phyloP scores from a whole-genome alignment of 306 rosid species.

The Prunus padus region DNA sequence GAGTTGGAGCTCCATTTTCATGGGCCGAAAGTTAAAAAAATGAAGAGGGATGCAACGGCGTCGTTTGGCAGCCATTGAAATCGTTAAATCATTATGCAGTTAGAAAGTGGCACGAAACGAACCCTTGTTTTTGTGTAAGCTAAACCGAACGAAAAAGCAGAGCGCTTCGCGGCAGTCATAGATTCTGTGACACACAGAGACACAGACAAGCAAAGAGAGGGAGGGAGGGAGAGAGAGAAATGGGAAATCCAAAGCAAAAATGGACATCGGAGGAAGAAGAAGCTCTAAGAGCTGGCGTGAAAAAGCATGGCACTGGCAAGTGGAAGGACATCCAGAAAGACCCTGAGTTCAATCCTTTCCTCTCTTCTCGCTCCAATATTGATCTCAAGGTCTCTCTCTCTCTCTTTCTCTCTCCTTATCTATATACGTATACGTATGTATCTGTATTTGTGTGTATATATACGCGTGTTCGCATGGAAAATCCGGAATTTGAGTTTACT shows the following conservation, averaged over 20 bases:
- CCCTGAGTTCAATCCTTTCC: slow-evolving; percentile 45
- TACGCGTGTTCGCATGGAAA: background rate
- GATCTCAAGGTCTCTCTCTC: slow-evolving; percentile 42
- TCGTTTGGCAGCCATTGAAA: background rate
- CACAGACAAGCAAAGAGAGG: background rate
- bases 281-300: slow-evolving; percentile 42
- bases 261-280: slow-evolving; percentile 54
- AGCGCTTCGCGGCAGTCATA: slow-evolving; percentile 9
- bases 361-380: slow-evolving; percentile 45
- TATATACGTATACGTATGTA: background rate
- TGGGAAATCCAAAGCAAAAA: slow-evolving; percentile 52
- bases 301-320: slow-evolving; percentile 47
- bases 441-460: background rate
- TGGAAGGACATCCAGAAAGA: slow-evolving; percentile 55
- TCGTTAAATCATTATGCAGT: background rate
- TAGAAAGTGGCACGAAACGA: background rate
- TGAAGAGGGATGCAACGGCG: background rate
- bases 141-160: background rate
- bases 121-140: background rate
- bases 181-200: background rate
- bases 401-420: background rate
- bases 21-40: background rate
- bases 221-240: slow-evolving; percentile 14
- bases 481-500: background rate
- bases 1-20: background rate